phyloP scores from a whole-genome alignment of 164 flowering plant species.

The Chloranthus sessilifolius region DNA sequence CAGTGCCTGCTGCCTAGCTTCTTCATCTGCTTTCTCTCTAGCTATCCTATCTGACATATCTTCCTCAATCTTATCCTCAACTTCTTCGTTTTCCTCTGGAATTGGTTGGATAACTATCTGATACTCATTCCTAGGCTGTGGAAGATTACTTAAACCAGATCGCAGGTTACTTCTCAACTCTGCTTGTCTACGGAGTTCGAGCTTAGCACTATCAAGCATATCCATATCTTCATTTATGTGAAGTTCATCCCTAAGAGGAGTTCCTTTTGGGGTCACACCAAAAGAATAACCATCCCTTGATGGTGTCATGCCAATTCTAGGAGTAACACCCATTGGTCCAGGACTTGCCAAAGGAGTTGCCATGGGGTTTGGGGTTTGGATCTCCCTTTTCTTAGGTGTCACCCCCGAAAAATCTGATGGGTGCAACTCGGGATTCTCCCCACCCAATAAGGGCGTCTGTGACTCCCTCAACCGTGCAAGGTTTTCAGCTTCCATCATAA shows the following conservation, averaged over 20 bases:
- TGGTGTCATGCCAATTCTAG: slow-evolving; percentile 90
- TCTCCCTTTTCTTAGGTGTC: slow-evolving; percentile 87
- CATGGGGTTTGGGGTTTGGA: slow-evolving; percentile 88
- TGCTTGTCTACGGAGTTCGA: slow-evolving; percentile 66
- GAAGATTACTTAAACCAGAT: slow-evolving; percentile 68
- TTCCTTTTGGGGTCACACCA: slow-evolving; percentile 82
- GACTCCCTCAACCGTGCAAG: slow-evolving; percentile 88
- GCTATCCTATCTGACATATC: slow-evolving; percentile 95
- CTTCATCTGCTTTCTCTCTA: slow-evolving; percentile 92
- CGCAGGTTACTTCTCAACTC: slow-evolving; percentile 70
- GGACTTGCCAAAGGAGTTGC: slow-evolving; percentile 86
- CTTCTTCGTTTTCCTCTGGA: slow-evolving; percentile 85
- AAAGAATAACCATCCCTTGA: slow-evolving; percentile 66
- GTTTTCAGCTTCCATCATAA: slow-evolving; percentile 99
- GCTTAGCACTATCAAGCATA: slow-evolving; percentile 61
- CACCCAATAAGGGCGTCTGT: slow-evolving; percentile 93
- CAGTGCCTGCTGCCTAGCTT: slow-evolving; percentile 73
- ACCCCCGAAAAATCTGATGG: slow-evolving; percentile 99
- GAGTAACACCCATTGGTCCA: slow-evolving; percentile 67
- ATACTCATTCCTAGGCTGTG: slow-evolving; percentile 96
- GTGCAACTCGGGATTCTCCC: slow-evolving; percentile 94
- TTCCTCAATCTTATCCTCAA: slow-evolving; percentile 86
- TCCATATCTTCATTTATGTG: slow-evolving; percentile 88
- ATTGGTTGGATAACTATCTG: slow-evolving; percentile 67
- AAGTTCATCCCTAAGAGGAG: slow-evolving; percentile 91